These are phyloP conservation scores for Rhodotorula paludigena DNA, from an alignment of 768 basidiomycete genomes.

Conservation along the genomic window DNA sequence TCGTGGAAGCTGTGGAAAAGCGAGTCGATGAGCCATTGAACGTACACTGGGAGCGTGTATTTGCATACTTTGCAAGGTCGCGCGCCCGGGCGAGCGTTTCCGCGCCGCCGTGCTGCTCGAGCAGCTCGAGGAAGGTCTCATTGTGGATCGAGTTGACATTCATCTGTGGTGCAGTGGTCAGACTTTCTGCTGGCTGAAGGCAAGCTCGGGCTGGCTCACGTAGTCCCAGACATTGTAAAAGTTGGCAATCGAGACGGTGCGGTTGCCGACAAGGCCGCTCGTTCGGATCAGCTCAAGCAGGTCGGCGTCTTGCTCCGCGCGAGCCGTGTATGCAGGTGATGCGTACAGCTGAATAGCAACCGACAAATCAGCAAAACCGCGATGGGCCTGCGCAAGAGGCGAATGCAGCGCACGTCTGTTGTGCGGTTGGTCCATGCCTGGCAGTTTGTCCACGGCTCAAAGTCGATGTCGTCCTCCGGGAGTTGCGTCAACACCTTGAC, in stretches of 20 bases:
- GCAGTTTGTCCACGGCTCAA: conserved; percentile 34
- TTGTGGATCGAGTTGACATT: conserved; percentile 73
- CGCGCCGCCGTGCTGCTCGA: conserved; percentile 55
- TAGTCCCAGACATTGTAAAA: conserved; percentile 42
- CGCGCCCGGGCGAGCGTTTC: conserved; percentile 68
- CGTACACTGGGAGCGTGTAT: background rate
- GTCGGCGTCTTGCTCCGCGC: conserved; percentile 14
- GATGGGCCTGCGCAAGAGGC: background rate
- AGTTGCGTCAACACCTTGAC: conserved; percentile 52
- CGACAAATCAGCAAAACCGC: no score
- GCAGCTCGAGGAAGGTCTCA: conserved; percentile 69
- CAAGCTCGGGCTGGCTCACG: background rate
- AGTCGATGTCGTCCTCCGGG: conserved; percentile 23
- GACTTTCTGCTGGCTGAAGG: background rate
- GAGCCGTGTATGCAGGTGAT: conserved; percentile 48
- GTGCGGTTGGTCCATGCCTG: conserved; percentile 54
- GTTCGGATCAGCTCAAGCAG: conserved; percentile 34
- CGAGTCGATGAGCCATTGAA: background rate
- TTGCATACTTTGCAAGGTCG: conserved; percentile 56
- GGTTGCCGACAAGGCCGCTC: conserved; percentile 35
- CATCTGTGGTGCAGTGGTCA: conserved; percentile 52
- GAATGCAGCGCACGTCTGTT: conserved; percentile 42
- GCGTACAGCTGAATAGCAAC: conserved; percentile 57
- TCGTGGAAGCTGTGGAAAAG: conserved; percentile 58
- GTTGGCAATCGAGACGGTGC: conserved; percentile 37